Evolutionary conservation across 345 rosid species (phyloP).

Genomic region (Hypericum androsaemum): DNA sequence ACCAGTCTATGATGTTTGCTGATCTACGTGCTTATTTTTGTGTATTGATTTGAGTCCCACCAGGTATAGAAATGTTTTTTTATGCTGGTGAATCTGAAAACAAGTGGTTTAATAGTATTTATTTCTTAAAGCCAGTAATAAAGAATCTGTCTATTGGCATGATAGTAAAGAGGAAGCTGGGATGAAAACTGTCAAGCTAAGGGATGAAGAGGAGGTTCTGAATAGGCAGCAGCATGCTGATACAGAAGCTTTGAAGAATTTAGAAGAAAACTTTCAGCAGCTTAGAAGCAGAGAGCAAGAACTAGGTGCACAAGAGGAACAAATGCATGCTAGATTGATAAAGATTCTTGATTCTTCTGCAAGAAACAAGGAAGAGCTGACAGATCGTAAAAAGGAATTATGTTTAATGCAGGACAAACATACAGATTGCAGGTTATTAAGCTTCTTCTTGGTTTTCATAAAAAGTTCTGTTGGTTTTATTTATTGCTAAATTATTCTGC

Average conservation of each 20-base stretch:
- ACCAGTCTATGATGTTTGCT: no score
- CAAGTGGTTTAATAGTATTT: not conserved
- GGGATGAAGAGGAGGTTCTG: constrained; percentile 91
- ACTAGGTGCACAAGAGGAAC: constrained; percentile 64
- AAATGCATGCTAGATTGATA: constrained; percentile 51
- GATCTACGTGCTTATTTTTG: no score
- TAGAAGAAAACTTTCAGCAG: constrained; percentile 92
- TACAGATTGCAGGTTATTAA: constrained; percentile 56
- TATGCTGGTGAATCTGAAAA: no score
- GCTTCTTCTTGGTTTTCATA: not conserved
- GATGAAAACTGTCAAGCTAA: constrained; percentile 71
- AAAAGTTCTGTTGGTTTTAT: constrained; percentile 9
- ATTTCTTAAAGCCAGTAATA: not conserved
- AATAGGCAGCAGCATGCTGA: constrained; percentile 90
- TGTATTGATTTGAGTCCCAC: no score
- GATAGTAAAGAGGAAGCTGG: constrained; percentile 94
- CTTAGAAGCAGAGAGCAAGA: constrained; percentile 68
- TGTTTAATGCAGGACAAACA: constrained; percentile 70
- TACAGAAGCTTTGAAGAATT: constrained; percentile 77
- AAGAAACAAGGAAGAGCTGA: constrained; percentile 50
- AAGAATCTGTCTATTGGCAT: constrained; percentile 10
- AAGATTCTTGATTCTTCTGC: constrained; percentile 52
- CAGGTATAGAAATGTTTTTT: no score
- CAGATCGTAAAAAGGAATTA: constrained; percentile 48
- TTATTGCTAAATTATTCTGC: not conserved